A percentile compares a stretch with the other conserved stretches of the same genome.
Evolutionary conservation across 2,329 filamentous ascomycete genomes (phyloP).

Genomic region (Metarhizium anisopliae): DNA sequence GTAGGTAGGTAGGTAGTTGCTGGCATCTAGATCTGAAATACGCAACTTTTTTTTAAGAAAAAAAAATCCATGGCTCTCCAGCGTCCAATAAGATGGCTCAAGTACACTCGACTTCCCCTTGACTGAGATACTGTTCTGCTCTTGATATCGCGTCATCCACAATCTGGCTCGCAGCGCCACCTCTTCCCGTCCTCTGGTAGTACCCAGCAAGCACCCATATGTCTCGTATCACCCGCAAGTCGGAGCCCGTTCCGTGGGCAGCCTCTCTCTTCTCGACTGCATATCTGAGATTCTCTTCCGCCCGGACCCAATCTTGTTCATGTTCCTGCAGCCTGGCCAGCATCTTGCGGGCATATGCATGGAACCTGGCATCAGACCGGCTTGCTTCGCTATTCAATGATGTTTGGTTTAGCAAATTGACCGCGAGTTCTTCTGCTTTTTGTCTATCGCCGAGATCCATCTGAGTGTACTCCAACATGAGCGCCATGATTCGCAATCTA

Average conservation of each 20-base stretch:
- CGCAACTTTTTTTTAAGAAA: background rate
- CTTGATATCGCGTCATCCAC: slow-evolving; percentile 23
- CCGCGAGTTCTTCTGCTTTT: slow-evolving; percentile 22
- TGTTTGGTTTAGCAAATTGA: slow-evolving; percentile 19
- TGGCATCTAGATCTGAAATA: background rate
- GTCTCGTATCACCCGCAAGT: slow-evolving; percentile 27
- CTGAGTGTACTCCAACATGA: slow-evolving; percentile 27
- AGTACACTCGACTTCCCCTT: slow-evolving; percentile 6
- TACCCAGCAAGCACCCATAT: slow-evolving; percentile 29
- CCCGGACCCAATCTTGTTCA: slow-evolving; percentile 20
- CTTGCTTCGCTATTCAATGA: slow-evolving; percentile 10
- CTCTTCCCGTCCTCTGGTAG: slow-evolving; percentile 21
- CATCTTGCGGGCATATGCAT: slow-evolving; percentile 30
- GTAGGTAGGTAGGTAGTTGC: too few species aligned
- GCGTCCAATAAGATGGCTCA: background rate
- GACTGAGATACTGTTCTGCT: slow-evolving; percentile 20
- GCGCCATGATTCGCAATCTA: slow-evolving; percentile 21
- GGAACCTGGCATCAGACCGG: slow-evolving; percentile 24
- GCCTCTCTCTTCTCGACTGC: slow-evolving; percentile 25
- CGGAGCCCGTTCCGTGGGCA: slow-evolving; percentile 24
- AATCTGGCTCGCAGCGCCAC: slow-evolving; percentile 17
- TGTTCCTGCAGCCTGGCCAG: slow-evolving; percentile 25
- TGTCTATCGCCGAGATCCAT: slow-evolving; percentile 26
- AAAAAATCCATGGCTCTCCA: too few species aligned
- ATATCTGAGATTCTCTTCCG: slow-evolving; percentile 23